Evolutionary conservation across 2,329 filamentous ascomycete genomes (phyloP), one percentile per base, ranked within the genome.

Genomic region (Hirsutella minnesotensis): DNA sequence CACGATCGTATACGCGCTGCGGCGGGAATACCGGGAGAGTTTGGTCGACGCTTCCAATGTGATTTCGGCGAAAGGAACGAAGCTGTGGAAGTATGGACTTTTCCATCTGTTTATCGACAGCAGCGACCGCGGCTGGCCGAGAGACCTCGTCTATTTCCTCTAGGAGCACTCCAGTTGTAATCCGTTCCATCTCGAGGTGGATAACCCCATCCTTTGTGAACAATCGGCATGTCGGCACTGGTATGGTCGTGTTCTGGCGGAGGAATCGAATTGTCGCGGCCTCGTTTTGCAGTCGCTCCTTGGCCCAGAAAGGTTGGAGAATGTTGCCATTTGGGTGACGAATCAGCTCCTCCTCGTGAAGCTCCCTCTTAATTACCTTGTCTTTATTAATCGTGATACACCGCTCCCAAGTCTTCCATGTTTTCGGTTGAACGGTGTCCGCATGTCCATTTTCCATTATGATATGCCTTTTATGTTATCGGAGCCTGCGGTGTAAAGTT

Each of bases 11-110:
- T 15, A 40, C 38, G 3, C 38, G 38, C 29, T 31, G 24, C 12
- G 38, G 24, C 4, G 39, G 39, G 5, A 41, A 41, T 2, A 35
- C 29, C 3, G 39, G 39, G 9, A 41, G 39, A 9, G 16, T 24
- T n/a, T 19, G 12, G 39, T 41, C 39, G 15, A 41, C 39, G n/a
- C 39, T 41, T 34, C 39, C 27, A 9, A 41, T 41, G n/a, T 31
- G 34, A 9, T 3, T 27, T 9, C 39, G 39, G 9, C 29, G 29
- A 5, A 31, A 15, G 4, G 9, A 10, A 12, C 29, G 29, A 12
- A 31, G 29, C 9, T 31, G 39, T 18, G 39, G 39, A 10, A 35
- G 9, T 13, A 41, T 16, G 12, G 3, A 15, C 9, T 7, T 35
- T 3, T 31, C 16, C 19, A 41, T 31, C 29, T 41, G 39, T 22